Percentiles rank a stretch among this genome's conserved stretches.
Conservation (phyloP, 495 filamentous ascomycete species). For the Trichoderma reesei region DNA sequence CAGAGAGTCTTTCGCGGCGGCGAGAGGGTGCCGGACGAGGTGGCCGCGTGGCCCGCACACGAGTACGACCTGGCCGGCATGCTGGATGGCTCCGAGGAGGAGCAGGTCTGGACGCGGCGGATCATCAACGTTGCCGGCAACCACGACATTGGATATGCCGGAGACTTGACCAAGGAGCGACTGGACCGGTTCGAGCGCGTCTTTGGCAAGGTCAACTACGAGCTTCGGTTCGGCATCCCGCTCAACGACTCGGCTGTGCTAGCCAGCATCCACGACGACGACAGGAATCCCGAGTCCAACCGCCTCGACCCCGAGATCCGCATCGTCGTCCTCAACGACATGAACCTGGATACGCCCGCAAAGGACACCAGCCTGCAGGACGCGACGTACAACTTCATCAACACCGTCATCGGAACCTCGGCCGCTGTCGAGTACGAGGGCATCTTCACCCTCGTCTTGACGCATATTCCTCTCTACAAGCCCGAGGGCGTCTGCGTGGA, state of each 20-base stretch:
- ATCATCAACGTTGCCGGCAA: slow-evolving; percentile 89
- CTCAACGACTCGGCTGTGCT: slow-evolving; percentile 21
- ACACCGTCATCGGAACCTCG: slow-evolving; percentile 56
- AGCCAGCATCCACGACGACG: slow-evolving; percentile 26
- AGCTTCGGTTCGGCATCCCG: slow-evolving; percentile 60
- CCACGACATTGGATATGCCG: slow-evolving; percentile 93
- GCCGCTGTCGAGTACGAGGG: slow-evolving; percentile 54
- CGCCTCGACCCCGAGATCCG: slow-evolving; percentile 54
- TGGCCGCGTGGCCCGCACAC: slow-evolving; percentile 37
- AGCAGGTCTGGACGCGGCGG: slow-evolving; percentile 53
- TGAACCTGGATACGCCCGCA: slow-evolving; percentile 84
- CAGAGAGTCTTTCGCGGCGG: slow-evolving; percentile 61
- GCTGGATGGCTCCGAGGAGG: slow-evolving; percentile 29
- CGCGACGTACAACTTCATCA: slow-evolving; percentile 67
- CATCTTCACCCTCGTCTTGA: slow-evolving; percentile 73
- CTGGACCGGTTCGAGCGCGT: slow-evolving; percentile 67
- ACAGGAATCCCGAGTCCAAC: slow-evolving; percentile 26
- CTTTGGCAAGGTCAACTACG: slow-evolving; percentile 85
- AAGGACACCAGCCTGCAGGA: slow-evolving; percentile 52
- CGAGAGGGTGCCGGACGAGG: slow-evolving; percentile 56
- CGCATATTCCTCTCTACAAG: slow-evolving; percentile 88
- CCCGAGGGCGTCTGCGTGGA: slow-evolving; percentile 74
- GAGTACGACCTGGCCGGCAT: slow-evolving; percentile 44
- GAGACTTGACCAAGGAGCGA: slow-evolving; percentile 64
- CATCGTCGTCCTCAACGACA: slow-evolving; percentile 76